These are phyloP conservation scores for Phanerodontia chrysosporium DNA, from an alignment of 768 basidiomycete genomes.

Conservation along the genomic window DNA sequence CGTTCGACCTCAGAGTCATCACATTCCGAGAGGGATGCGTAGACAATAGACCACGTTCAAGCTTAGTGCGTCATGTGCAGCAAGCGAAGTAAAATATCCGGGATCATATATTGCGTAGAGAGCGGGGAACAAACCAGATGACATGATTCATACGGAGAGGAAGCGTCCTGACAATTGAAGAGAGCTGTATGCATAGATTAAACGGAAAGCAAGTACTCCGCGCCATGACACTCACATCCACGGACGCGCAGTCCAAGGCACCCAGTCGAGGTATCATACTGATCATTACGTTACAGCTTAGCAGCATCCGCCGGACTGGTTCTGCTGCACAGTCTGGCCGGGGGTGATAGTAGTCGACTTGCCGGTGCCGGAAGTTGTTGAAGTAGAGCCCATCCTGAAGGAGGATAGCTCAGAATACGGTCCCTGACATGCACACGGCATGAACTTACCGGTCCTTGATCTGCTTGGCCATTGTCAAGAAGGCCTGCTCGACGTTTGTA, in stretches of 20 bases:
- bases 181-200: constrained; percentile 26
- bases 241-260: neutral
- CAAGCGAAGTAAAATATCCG: neutral
- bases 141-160: neutral
- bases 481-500: constrained; percentile 98
- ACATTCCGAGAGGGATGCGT: neutral
- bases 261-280: constrained; percentile 7
- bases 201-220: constrained; percentile 20
- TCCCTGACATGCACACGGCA: neutral
- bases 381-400: constrained; percentile 79
- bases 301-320: constrained; percentile 75
- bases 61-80: neutral
- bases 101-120: neutral
- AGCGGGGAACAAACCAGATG: constrained; percentile 1
- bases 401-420: neutral
- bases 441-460: constrained; percentile 78
- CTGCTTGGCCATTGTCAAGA: constrained; percentile 98
- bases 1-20: neutral
- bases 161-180: constrained; percentile 6
- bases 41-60: neutral
- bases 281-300: constrained; percentile 33
- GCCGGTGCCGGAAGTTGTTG: constrained; percentile 60
- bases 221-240: constrained; percentile 13
- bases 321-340: constrained; percentile 79
- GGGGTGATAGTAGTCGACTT: constrained; percentile 84